These are phyloP conservation scores for Globisporangium nunn DNA, from an alignment of 352 stramenopile genomes.

Conservation along the genomic window DNA sequence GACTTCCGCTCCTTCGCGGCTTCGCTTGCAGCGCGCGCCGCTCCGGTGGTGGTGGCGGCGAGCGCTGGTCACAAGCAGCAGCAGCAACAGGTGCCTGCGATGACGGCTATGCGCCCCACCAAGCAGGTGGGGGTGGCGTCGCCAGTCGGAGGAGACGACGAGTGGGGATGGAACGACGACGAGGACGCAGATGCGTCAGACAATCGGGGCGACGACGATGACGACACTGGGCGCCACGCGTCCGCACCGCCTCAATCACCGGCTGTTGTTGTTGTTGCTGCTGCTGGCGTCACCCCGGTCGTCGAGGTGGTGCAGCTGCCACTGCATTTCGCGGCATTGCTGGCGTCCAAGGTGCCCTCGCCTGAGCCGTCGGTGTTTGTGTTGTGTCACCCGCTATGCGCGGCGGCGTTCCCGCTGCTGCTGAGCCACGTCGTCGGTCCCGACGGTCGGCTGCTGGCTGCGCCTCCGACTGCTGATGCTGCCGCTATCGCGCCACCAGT, in stretches of 20 bases:
- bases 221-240: background rate
- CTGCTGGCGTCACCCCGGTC: background rate
- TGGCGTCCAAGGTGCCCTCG: conserved; percentile 29
- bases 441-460: background rate
- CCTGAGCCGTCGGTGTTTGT: conserved; percentile 67
- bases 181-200: background rate
- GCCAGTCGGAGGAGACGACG: conserved; percentile 10
- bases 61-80: conserved; percentile 6
- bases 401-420: conserved; percentile 62
- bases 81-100: background rate
- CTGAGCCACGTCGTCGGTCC: conserved; percentile 35
- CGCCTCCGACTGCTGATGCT: background rate
- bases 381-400: conserved; percentile 55
- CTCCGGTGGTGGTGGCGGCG: conserved; percentile 5
- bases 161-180: conserved; percentile 53
- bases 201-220: background rate
- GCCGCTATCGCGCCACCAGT: background rate
- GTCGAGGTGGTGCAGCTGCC: conserved; percentile 51
- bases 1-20: conserved; percentile 39
- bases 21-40: conserved; percentile 16
- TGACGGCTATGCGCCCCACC: conserved; percentile 4
- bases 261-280: background rate
- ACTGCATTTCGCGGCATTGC: conserved; percentile 45
- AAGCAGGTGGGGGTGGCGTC: background rate
- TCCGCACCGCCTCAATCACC: background rate